Base-by-base conservation (phyloP, 805 yeast genomes). In the Candida oleophila region DNA sequence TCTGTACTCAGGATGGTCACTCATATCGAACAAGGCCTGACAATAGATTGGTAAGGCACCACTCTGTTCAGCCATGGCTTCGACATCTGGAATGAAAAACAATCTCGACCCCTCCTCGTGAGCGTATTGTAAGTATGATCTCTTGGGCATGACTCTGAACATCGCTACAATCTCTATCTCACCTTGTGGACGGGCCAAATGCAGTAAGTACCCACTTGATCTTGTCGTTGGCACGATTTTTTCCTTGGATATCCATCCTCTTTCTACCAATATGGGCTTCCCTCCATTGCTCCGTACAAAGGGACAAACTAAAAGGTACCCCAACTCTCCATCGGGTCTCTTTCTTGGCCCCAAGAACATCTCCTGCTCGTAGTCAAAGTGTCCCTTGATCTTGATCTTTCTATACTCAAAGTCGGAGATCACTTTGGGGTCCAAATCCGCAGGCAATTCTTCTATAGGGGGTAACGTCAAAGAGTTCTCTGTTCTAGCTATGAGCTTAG, bases 311-410 rank as follows among this genome's bases (percentile, higher is more conserved):
- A 92, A 76, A 20, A 80, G 67, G 63, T 88, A 94, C 1, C 99
- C 99, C 47, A 82, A 77, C 52, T 73, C 70, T 3, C 74, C 76
- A 50, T 89, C 83, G 22, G 21, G 21, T 53, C 76, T 75, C 42
- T 86, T 73, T 52, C 97, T 77, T 4, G 99, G 98, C 0, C 98
- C 98, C 44, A 94, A 89, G 57, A 88, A 86, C 68, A 90, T 81
- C 63, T 94, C 99, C 59, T 90, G 82, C 12, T 82, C 80, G 57
- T 94, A 91, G 54, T 87, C 85, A 61, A 85, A 94, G 46, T 74
- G 76, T 1, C 99, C 99, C 43, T 76, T 81, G 11, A 87, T 66
- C n/a, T 75, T 71, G 38, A 92, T 91, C 52, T 85, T 76, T 46
- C 97, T 77, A 62, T 85, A 92, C 56, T 91, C 96, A 66, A 89